Conservation (phyloP, 176 grass and related monocot genomes). For the Carex scoparia region DNA sequence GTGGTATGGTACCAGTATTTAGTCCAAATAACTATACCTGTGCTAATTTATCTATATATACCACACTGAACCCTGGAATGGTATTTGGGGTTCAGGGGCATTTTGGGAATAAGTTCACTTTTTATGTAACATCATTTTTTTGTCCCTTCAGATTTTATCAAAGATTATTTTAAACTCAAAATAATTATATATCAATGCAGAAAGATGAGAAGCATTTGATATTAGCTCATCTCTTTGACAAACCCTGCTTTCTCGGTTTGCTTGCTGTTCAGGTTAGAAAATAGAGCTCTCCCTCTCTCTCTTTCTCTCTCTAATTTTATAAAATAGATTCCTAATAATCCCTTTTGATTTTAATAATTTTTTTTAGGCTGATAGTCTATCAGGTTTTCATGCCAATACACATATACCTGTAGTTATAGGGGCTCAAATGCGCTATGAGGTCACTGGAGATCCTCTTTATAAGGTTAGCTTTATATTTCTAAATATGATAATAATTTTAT, state of each 20-base stretch:
- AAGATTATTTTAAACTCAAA: background rate
- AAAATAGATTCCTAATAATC: background rate
- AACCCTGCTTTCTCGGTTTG: constrained; percentile 89
- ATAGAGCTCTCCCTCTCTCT: background rate
- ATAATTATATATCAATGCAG: constrained; percentile 25
- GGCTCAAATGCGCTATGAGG: constrained; percentile 84
- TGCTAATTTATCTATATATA: background rate
- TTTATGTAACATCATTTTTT: background rate
- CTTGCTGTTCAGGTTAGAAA: constrained; percentile 71
- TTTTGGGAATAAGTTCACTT: background rate
- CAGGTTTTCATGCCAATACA: constrained; percentile 79
- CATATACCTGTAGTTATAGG: constrained; percentile 88
- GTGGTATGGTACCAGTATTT: background rate
- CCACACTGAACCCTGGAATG: background rate
- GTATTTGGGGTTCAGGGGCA: background rate
- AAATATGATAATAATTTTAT: constrained; percentile 2
- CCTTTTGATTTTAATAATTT: background rate
- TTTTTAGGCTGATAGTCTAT: constrained; percentile 74
- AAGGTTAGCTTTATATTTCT: constrained; percentile 47
- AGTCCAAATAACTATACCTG: background rate
- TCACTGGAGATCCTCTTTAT: constrained; percentile 87
- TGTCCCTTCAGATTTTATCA: background rate
- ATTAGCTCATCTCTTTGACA: constrained; percentile 88
- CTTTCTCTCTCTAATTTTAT: background rate
- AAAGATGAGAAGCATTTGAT: constrained; percentile 71